Evolutionary conservation across 352 stramenopile genomes (phyloP).

Genomic region (Pythium phragmiticola): DNA sequence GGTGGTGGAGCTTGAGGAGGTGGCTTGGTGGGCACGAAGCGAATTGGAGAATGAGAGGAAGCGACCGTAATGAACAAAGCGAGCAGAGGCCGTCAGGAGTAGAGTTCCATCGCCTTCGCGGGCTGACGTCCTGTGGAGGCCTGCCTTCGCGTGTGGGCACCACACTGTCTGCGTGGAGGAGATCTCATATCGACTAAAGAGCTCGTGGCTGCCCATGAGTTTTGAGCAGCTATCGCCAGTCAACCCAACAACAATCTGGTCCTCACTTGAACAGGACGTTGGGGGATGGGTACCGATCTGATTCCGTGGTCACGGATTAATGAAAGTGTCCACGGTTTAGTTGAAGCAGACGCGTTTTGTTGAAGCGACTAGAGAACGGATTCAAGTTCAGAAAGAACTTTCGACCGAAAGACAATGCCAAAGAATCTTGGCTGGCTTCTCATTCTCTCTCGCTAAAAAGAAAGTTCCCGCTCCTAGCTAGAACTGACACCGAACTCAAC

Average conservation of each 20-base stretch:
- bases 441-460: no score
- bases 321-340: neutral
- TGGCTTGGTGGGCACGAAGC: constrained; percentile 5
- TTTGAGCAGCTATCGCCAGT: no score
- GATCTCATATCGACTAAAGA: no score
- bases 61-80: neutral
- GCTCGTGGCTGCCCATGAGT: no score
- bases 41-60: constrained; percentile 20
- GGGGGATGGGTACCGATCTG: neutral
- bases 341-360: no score
- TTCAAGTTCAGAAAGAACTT: no score
- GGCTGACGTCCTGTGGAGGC: neutral
- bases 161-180: no score
- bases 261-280: neutral
- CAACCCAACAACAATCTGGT: no score
- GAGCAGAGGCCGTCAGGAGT: neutral
- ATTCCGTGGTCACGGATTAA: constrained; percentile 6
- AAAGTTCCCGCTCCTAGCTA: no score
- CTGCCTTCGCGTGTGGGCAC: neutral
- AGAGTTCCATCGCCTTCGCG: neutral
- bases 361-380: neutral
- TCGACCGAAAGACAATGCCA: neutral
- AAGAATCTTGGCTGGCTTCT: no score
- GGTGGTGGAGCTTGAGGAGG: neutral
- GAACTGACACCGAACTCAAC: no score